Evolutionary conservation across 179 eudicot species (phyloP), one percentile per base, ranked within the genome.

Genomic region (Silene noctiflora): DNA sequence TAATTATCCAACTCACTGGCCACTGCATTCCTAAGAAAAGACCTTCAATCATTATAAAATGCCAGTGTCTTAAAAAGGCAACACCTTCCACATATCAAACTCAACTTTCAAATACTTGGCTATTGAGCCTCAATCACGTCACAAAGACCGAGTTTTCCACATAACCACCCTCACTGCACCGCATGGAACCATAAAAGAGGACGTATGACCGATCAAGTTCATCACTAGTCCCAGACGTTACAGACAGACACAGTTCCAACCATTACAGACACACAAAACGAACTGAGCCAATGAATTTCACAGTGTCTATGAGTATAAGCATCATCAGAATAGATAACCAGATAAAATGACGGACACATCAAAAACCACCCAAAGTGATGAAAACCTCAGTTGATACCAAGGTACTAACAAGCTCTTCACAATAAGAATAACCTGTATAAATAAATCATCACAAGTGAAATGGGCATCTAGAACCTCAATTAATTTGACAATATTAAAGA

Each of bases 61-160:
- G 19, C 13, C 27, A 11, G 48, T 24, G 17, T 21, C 56, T 61
- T 61, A 4, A 62, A 42, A 31, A 35, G 22, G 33, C 5, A 39
- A 69, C 24, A 78, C n/a, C 16, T 67, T 67, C 20, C 16, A 78
- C 55, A 51, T 3, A 51, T 51, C 58, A 12, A 13, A 68, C 42
- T 68, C 53, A 67, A 39, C 6, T 39, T 42, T 11, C 66, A 62
- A 10, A 61, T 10, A 21, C 35, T 27, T 27, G 2, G 29, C 29
- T 27, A 27, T 27, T 27, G 29, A 27, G 29, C 29, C 29, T 2
- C 29, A 27, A 27, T 27, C 29, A 27, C 29, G 29, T 27, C 1
- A 27, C 1, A 27, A 29, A 29, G 33, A 35, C 42, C 9, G 9
- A 35, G 9, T 35, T 35, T 35, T 35, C 42, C 42, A 9, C 42